Base-by-base conservation (phyloP, 257 asterid genomes). In the Scutellaria baicalensis region DNA sequence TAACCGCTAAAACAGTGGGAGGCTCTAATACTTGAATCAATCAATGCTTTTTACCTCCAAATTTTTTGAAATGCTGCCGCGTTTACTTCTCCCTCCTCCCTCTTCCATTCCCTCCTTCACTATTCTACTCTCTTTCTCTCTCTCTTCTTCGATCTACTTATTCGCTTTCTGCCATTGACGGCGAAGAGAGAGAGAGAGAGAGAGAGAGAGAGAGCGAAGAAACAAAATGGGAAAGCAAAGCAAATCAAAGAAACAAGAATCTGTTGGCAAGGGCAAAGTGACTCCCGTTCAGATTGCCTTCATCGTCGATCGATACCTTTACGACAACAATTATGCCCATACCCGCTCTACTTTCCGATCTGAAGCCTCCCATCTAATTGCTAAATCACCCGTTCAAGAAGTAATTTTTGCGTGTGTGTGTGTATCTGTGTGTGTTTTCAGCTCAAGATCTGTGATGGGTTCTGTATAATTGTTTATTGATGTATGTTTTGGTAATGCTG, bases 221-320 rank as follows among this genome's bases (percentile, higher is more conserved):
- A 57, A n/a, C n/a, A n/a, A n/a, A n/a, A 85, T 91, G 96, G 85
- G 79, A 59, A 91, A 82, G 85, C 97, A 84, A 75, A 71, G 63
- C 72, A 91, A 60, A 74, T 77, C 86, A 5, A 91, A 80, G 71
- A 89, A 77, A 17, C 64, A 82, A 11, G 94, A 87, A 16, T 72
- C 50, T 27, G 63, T 93, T 0, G 99, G 97, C 6, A 91, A 87
- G 71, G 99, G 99, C 48, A 87, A 91, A 42, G 88, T 93, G 4
- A 89, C 95, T 2, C 93, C 96, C 1, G 85, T 88, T 14, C 97
- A 93, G 82, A 66, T 91, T 0, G 99, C 97, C 0, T 93, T 91
- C 88, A 82, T 93, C 72, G 99, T 93, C n/a, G 97, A 93, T 13
- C 94, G 99, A 0, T 93, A 93, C 75, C 94, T 93, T 54, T 74